phyloP scores from a whole-genome alignment of 805 yeast species.

The Yamadazyma olivae region DNA sequence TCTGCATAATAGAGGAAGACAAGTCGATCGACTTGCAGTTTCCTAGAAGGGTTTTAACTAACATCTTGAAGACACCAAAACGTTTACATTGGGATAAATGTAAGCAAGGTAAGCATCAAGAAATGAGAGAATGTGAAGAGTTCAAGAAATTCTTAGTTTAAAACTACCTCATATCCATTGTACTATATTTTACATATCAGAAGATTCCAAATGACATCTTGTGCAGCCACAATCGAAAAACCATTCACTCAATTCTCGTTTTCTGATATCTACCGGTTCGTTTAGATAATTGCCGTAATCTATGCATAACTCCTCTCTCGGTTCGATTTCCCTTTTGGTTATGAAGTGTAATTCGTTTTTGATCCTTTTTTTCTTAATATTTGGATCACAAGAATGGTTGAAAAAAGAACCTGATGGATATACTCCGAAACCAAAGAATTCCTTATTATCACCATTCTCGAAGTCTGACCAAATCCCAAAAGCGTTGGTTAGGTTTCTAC shows the following conservation, averaged over 20 bases:
- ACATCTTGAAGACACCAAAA: conserved; percentile 55
- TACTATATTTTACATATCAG: no score
- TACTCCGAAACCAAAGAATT: conserved; percentile 58
- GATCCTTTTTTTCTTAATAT: conserved; percentile 43
- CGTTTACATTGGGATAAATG: conserved; percentile 79
- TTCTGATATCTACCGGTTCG: conserved; percentile 40
- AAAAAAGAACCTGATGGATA: conserved; percentile 64
- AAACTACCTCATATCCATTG: neutral
- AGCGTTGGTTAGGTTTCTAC: conserved; percentile 63
- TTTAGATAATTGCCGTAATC: conserved; percentile 54
- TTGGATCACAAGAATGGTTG: conserved; percentile 66
- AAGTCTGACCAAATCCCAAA: conserved; percentile 61
- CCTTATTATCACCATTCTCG: conserved; percentile 37
- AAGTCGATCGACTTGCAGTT: conserved; percentile 71
- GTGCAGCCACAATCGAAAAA: conserved; percentile 55
- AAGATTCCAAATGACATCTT: conserved; percentile 35
- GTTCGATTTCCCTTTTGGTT: conserved; percentile 35
- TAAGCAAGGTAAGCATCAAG: conserved; percentile 59
- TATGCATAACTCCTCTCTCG: conserved; percentile 54
- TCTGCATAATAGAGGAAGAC: conserved; percentile 18
- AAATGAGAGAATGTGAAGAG: conserved; percentile 56
- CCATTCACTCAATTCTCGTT: conserved; percentile 48
- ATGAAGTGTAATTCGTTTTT: conserved; percentile 40
- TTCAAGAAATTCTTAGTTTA: conserved; percentile 53
- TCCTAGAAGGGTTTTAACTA: conserved; percentile 77